Conservation (phyloP, 2,329 filamentous ascomycete genomes). For the Ceratocystis destructans region DNA sequence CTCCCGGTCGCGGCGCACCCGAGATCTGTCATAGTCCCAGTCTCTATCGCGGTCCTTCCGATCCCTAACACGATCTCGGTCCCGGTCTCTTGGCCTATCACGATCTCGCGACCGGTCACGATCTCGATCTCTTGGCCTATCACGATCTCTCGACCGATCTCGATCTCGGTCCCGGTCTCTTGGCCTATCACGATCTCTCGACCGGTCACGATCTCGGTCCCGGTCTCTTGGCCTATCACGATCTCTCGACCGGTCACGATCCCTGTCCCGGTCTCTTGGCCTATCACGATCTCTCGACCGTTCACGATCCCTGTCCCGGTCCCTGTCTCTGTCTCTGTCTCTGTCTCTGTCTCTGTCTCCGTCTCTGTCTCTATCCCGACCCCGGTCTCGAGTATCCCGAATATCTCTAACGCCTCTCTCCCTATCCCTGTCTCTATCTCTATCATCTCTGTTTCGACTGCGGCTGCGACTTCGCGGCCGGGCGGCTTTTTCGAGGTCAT, state of each 20-base stretch:
- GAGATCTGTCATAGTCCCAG: slow-evolving; percentile 23
- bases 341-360: slow-evolving; percentile 22
- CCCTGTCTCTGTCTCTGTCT: slow-evolving; percentile 26
- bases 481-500: slow-evolving; percentile 9
- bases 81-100: slow-evolving; percentile 20
- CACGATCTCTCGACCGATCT: slow-evolving; percentile 22
- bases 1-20: slow-evolving; percentile 20
- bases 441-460: slow-evolving; percentile 25
- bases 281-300: slow-evolving; percentile 22
- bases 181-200: too few species aligned
- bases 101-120: slow-evolving; percentile 22
- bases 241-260: slow-evolving; percentile 23
- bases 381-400: slow-evolving; percentile 25
- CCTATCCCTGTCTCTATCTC: slow-evolving; percentile 23
- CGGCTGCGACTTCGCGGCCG: slow-evolving; percentile 25
- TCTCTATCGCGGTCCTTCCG: slow-evolving; percentile 21
- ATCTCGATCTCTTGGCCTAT: slow-evolving; percentile 24
- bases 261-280: slow-evolving; percentile 22
- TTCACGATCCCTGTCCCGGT: slow-evolving; percentile 23
- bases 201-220: slow-evolving; percentile 18
- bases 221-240: slow-evolving; percentile 21
- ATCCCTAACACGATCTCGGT: slow-evolving; percentile 19
- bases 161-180: slow-evolving; percentile 26
- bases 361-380: slow-evolving; percentile 26
- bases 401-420: slow-evolving; percentile 22